Conservation (phyloP, 176 grass and related monocot genomes). For the Ensete glaucum region DNA sequence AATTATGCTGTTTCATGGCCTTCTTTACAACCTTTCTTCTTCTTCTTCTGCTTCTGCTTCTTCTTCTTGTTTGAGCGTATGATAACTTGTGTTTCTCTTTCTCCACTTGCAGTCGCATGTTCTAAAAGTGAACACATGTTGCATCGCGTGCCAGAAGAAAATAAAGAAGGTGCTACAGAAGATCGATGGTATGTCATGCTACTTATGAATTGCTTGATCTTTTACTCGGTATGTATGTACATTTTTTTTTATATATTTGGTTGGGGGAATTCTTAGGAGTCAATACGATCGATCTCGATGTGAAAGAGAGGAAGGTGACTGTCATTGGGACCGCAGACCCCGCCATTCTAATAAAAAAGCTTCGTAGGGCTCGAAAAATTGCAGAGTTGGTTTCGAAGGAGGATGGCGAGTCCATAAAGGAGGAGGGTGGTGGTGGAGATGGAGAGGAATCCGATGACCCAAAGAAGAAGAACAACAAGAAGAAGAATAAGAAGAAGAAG, state of each 20-base stretch:
- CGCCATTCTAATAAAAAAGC: slow-evolving; percentile 68
- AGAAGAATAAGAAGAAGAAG: no score
- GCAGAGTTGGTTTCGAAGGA: slow-evolving; percentile 54
- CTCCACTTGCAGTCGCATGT: slow-evolving; percentile 22
- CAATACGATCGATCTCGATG: slow-evolving; percentile 41
- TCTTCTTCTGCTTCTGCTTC: no score
- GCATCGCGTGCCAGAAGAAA: slow-evolving; percentile 51
- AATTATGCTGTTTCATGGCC: no score
- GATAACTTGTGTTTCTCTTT: neutral
- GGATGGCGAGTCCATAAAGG: no score
- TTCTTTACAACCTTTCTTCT: no score
- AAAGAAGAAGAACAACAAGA: no score
- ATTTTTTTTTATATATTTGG: no score
- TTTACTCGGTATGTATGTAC: no score
- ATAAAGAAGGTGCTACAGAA: slow-evolving; percentile 32
- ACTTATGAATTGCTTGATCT: no score
- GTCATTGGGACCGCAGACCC: slow-evolving; percentile 60
- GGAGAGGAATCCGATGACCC: slow-evolving; percentile 3
- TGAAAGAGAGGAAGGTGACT: slow-evolving; percentile 66
- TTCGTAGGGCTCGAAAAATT: slow-evolving; percentile 73
- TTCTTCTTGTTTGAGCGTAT: neutral
- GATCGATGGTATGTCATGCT: slow-evolving; percentile 26
- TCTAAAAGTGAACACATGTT: slow-evolving; percentile 37
- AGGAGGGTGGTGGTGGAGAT: no score
- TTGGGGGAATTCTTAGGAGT: slow-evolving; percentile 37